Evolutionary conservation across 2,329 filamentous ascomycete species (phyloP).

Genomic region (Epichloe uncinata): DNA sequence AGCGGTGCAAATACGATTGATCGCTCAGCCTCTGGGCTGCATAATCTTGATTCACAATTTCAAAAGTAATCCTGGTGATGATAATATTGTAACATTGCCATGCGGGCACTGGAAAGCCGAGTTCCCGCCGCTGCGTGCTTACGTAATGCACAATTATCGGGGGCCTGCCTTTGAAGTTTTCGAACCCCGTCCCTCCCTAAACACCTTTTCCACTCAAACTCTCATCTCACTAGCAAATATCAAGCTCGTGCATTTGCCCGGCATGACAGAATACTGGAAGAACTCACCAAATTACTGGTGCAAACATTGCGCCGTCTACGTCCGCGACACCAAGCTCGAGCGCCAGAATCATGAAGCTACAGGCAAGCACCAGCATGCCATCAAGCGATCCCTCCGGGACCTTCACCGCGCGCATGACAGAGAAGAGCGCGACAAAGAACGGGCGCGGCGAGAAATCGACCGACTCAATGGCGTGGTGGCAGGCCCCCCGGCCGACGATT

Average conservation of each 20-base stretch:
- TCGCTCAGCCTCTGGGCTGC: not conserved
- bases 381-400: slow-evolving; percentile 82
- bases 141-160: not conserved
- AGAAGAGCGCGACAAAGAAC: slow-evolving; percentile 67
- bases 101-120: not conserved
- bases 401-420: slow-evolving; percentile 76
- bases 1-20: not conserved
- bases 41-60: not conserved
- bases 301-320: slow-evolving; percentile 85
- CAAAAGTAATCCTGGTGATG: too few species aligned
- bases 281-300: slow-evolving; percentile 97
- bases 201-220: too few species aligned
- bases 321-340: slow-evolving; percentile 87
- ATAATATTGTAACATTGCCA: not conserved
- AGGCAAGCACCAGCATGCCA: slow-evolving; percentile 66
- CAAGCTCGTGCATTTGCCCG: not conserved
- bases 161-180: not conserved
- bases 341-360: slow-evolving; percentile 81
- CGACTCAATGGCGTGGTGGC: slow-evolving; percentile 67
- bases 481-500: not conserved
- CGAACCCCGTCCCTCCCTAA: too few species aligned
- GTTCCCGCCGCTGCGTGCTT: not conserved
- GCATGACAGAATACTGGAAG: slow-evolving; percentile 98
- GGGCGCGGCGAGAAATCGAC: slow-evolving; percentile 73
- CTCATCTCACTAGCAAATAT: too few species aligned